Percentiles rank a stretch among this genome's conserved stretches.
phyloP scores from a whole-genome alignment of 306 rosid species.

The Parietaria judaica region DNA sequence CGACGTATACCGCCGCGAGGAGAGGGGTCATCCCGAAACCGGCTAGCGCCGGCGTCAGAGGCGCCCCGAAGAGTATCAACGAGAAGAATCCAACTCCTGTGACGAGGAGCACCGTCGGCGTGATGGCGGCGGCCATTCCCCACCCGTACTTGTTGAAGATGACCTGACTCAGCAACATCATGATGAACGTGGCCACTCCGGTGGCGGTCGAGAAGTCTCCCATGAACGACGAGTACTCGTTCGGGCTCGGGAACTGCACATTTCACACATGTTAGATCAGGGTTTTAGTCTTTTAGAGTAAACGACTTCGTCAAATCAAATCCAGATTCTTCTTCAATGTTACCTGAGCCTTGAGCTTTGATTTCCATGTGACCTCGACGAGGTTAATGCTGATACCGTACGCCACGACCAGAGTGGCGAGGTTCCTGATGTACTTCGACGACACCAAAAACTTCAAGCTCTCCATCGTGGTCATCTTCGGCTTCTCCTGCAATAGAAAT shows the following conservation, averaged over 20 bases:
- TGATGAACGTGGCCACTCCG: conserved; percentile 80
- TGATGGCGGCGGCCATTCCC: conserved; percentile 94
- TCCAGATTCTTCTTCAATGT: conserved; percentile 5
- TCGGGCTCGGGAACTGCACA: conserved; percentile 94
- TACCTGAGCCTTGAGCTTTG: conserved; percentile 98
- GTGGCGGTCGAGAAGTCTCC: conserved; percentile 96
- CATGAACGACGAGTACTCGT: conserved; percentile 88
- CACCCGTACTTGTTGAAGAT: conserved; percentile 86
- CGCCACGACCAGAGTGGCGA: conserved; percentile 95
- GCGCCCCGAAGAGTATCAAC: conserved; percentile 65
- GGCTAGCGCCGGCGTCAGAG: conserved; percentile 58
- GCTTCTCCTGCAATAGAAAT: conserved; percentile 57
- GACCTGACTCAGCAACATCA: conserved; percentile 88
- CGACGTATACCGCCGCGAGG: conserved; percentile 97
- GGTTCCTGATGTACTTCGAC: conserved; percentile 82
- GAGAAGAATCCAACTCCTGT: conserved; percentile 93
- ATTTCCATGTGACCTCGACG: conserved; percentile 97
- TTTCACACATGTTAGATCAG: not conserved
- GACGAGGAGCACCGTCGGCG: conserved; percentile 80
- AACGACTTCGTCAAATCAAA: not conserved
- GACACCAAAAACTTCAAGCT: conserved; percentile 97
- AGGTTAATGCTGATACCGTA: conserved; percentile 92
- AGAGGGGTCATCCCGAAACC: conserved; percentile 84
- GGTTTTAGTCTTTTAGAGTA: not conserved
- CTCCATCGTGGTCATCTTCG: conserved; percentile 94